Base-by-base conservation (phyloP, 805 yeast genomes). In the Wickerhamiella hasegawae region DNA sequence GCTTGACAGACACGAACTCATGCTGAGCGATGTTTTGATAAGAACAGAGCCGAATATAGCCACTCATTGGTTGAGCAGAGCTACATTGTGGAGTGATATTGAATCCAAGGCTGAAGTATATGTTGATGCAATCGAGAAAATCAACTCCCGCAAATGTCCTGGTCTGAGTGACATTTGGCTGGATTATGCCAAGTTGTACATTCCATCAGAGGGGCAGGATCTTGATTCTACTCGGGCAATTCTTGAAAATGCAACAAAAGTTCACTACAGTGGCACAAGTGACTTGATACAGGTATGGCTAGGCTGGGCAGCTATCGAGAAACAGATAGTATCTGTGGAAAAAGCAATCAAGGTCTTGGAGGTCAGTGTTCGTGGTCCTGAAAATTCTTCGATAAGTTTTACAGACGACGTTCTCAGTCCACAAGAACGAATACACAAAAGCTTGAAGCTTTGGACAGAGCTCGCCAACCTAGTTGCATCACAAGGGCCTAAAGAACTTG, bases 221-320 rank as follows among this genome's bases (percentile, higher is more conserved):
- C 42, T 65, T 9, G 60, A 85, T 1, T 11, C 14, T 8, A 16
- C 28, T n/a, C 56, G 78, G 42, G 60, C 68, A 14, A 66, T 84
- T 4, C 69, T 66, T 37, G 69, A 71, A 25, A 73, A 73, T 33
- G 76, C 87, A 0, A 59, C 71, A 1, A 71, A 73, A 37, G 85
- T 84, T 0, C 85, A 84, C 4, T 83, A 66, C 54, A 65, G 59
- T 18, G 55, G 64, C 12, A 56, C 71, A 0, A 68, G 69, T 17
- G 94, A 83, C 40, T 55, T 83, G 16, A 79, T 75, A 2, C 66
- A 66, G 3, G 53, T 85, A 5, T 80, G 83, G 68, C 58, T 70
- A n/a, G 66, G 65, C 14, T 85, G 95, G 94, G 63, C 77, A 4
- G 78, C 78, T 38, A 57, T 71, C 54, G 77, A 76, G 40, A 5